A percentile compares a stretch with the other conserved stretches of the same genome.
Conservation (phyloP, 2,329 filamentous ascomycete genomes). For the Alternaria sp. region DNA sequence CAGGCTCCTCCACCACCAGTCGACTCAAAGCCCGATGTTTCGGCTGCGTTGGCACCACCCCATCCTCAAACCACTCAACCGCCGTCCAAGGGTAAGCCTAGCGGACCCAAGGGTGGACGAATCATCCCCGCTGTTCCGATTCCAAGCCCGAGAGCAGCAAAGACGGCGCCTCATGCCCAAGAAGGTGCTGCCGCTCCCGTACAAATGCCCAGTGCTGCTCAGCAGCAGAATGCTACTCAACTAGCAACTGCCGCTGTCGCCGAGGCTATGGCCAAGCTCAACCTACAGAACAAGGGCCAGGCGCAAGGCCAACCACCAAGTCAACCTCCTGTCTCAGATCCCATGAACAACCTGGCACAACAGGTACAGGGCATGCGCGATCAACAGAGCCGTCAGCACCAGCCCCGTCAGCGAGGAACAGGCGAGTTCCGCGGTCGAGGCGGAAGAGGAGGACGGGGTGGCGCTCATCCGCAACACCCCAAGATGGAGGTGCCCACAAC, state of each 20-base stretch:
- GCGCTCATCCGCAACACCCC: conserved; percentile 48
- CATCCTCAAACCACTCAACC: conserved; percentile 46
- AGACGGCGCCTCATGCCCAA: conserved; percentile 50
- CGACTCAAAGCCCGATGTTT: conserved; percentile 72
- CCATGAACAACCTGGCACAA: conserved; percentile 75
- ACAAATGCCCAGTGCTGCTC: conserved; percentile 36
- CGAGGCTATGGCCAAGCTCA: conserved; percentile 78
- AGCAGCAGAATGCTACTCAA: conserved; percentile 71
- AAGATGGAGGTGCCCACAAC: conserved; percentile 89
- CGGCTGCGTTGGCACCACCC: conserved; percentile 64
- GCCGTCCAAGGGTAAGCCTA: conserved; percentile 50
- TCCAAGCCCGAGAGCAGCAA: conserved; percentile 52
- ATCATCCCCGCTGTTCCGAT: conserved; percentile 73
- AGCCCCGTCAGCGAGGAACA: conserved; percentile 57
- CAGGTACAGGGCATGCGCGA: conserved; percentile 81
- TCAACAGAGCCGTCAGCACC: conserved; percentile 61
- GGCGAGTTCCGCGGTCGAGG: conserved; percentile 55
- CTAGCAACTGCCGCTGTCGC: conserved; percentile 80
- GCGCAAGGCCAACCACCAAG: conserved; percentile 26
- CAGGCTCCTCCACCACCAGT: conserved; percentile 69
- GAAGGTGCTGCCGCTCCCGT: conserved; percentile 34
- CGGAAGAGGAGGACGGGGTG: conserved; percentile 57
- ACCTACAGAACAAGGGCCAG: conserved; percentile 42
- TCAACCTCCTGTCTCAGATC: conserved; percentile 42
- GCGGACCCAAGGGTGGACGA: conserved; percentile 59